Evolutionary conservation across 768 basidiomycete genomes (phyloP).

Genomic region (Mycena sanguinolenta): DNA sequence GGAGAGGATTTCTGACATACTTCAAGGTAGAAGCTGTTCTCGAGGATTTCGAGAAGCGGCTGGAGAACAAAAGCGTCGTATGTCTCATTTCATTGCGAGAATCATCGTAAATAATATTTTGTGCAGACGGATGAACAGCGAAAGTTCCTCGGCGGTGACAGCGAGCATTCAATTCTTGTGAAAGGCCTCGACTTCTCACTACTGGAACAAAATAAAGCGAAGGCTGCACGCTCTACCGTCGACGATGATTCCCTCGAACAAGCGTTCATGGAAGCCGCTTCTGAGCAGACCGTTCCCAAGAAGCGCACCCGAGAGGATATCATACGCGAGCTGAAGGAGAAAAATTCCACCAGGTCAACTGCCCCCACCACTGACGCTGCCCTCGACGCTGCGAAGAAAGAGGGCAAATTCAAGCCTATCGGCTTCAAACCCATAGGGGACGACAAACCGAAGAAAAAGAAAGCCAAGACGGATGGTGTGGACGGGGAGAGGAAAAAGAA

Average conservation of each 20-base stretch:
- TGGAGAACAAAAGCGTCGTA: slow-evolving; percentile 68
- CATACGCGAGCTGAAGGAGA: slow-evolving; percentile 78
- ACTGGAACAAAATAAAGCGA: slow-evolving; percentile 86
- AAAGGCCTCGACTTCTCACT: slow-evolving; percentile 92
- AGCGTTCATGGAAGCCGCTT: slow-evolving; percentile 68
- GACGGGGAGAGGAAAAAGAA: slow-evolving; percentile 72
- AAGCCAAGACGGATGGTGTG: slow-evolving; percentile 52
- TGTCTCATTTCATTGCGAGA: background rate
- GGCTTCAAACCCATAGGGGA: slow-evolving; percentile 76
- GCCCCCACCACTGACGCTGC: slow-evolving; percentile 50
- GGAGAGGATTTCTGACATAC: background rate
- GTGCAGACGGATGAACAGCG: slow-evolving; percentile 79
- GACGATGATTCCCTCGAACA: slow-evolving; percentile 89
- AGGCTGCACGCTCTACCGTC: slow-evolving; percentile 65
- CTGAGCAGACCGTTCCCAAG: slow-evolving; percentile 48
- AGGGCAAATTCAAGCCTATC: slow-evolving; percentile 68
- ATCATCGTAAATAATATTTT: background rate
- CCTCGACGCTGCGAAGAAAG: slow-evolving; percentile 61
- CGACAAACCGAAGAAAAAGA: slow-evolving; percentile 67
- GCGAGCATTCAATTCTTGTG: slow-evolving; percentile 87
- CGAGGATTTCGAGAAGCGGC: slow-evolving; percentile 83
- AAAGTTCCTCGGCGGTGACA: slow-evolving; percentile 86
- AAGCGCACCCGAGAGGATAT: slow-evolving; percentile 88
- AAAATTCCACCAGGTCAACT: slow-evolving; percentile 53
- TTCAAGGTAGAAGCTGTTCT: slow-evolving; percentile 81